These are phyloP conservation scores for Peribolospora kevripleyi DNA, from an alignment of 768 basidiomycete species.

Conservation along the genomic window DNA sequence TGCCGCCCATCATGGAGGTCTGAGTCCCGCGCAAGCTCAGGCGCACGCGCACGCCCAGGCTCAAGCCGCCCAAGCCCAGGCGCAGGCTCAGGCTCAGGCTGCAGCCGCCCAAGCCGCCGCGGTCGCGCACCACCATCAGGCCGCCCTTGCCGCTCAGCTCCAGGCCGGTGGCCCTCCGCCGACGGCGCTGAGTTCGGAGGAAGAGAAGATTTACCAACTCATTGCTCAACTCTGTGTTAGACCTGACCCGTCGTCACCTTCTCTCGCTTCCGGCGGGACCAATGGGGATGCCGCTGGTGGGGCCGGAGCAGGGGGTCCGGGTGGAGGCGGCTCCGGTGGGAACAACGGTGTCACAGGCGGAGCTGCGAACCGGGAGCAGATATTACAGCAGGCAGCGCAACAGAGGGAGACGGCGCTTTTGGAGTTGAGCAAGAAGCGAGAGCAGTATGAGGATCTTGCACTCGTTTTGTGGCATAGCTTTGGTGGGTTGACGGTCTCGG, in stretches of 20 bases:
- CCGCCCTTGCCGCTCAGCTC: constrained; percentile 11
- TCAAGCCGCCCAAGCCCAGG: too few species aligned
- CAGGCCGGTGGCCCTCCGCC: constrained; percentile 5
- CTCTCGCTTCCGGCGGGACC: neutral
- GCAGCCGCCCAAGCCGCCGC: too few species aligned
- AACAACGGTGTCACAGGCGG: neutral
- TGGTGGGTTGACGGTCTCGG: constrained; percentile 29
- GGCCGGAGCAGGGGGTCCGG: neutral
- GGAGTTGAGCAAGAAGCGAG: constrained; percentile 93
- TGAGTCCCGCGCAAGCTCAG: too few species aligned
- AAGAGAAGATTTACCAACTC: constrained; percentile 66
- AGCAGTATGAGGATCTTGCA: constrained; percentile 95
- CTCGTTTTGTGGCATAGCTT: constrained; percentile 96
- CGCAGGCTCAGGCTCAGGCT: too few species aligned
- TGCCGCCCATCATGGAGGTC: too few species aligned
- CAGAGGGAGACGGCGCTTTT: constrained; percentile 68
- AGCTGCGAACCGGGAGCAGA: constrained; percentile 10
- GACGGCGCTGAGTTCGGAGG: constrained; percentile 21
- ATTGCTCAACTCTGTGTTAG: constrained; percentile 55
- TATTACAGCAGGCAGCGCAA: constrained; percentile 21
- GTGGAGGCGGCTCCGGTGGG: neutral
- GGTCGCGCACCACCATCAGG: too few species aligned
- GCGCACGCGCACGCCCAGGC: too few species aligned
- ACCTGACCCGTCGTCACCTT: constrained; percentile 22
- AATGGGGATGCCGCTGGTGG: neutral